A percentile compares a stretch with the other conserved stretches of the same genome.
Evolutionary conservation across 2,329 filamentous ascomycete species (phyloP).

Genomic region (Fusarium torulosum): DNA sequence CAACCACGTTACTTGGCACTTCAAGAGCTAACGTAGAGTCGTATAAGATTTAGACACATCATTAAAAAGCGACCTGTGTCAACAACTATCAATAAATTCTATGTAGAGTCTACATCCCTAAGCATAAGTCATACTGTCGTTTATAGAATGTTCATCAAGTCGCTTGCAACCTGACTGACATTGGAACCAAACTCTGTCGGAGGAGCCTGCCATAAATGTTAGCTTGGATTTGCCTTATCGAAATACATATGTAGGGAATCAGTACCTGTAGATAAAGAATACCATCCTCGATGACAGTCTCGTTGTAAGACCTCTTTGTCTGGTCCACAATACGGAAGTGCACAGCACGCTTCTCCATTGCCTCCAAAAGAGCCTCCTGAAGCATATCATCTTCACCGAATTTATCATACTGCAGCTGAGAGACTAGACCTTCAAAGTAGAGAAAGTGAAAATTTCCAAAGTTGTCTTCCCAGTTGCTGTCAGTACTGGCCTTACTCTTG

Average conservation of each 20-base stretch:
- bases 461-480: constrained; percentile 58
- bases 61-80: too few relatives aligned
- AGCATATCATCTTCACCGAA: constrained; percentile 63
- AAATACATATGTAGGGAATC: background rate
- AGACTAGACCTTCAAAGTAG: constrained; percentile 62
- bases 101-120: too few relatives aligned
- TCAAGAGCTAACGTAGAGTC: background rate
- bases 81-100: too few relatives aligned
- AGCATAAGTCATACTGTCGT: too few relatives aligned
- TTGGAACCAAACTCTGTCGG: constrained; percentile 56
- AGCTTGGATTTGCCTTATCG: background rate
- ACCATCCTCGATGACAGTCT: constrained; percentile 62
- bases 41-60: too few relatives aligned
- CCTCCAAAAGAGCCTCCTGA: constrained; percentile 62
- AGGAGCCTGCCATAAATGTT: constrained; percentile 47
- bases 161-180: constrained; percentile 50
- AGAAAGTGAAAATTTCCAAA: constrained; percentile 56
- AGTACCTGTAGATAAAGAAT: constrained; percentile 63
- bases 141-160: constrained; percentile 55
- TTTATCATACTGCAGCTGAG: constrained; percentile 58
- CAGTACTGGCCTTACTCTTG: constrained; percentile 45
- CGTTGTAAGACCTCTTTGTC: constrained; percentile 57
- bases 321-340: constrained; percentile 62
- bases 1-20: background rate
- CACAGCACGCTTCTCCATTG: constrained; percentile 58